phyloP scores from a whole-genome alignment of 2,329 filamentous ascomycete genomes.

The Fusarium proliferatum region DNA sequence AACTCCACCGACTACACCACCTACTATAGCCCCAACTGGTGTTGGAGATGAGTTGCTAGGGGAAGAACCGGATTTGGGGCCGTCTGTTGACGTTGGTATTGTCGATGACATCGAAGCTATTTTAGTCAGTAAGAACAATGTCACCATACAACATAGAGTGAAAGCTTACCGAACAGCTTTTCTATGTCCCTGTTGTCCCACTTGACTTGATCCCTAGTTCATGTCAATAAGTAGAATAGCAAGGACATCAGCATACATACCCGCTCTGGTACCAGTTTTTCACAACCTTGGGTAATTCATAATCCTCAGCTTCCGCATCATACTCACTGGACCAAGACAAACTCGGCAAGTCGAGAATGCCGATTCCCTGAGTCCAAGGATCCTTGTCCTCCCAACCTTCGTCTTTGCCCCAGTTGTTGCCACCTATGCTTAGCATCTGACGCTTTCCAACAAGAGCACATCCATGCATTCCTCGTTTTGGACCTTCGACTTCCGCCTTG shows the following conservation, averaged over 20 bases:
- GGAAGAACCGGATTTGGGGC: fast-evolving
- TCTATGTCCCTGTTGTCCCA: neutral
- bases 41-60: fast-evolving
- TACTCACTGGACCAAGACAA: neutral
- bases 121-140: neutral
- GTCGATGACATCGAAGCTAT: neutral
- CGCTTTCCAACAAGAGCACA: neutral
- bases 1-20: neutral
- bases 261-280: neutral
- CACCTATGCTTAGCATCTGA: neutral
- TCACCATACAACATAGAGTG: fast-evolving
- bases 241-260: neutral
- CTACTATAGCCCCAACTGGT: neutral
- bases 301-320: neutral
- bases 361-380: neutral
- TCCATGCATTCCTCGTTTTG: neutral
- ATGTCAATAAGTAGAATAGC: fast-evolving
- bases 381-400: neutral
- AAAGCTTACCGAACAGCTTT: neutral
- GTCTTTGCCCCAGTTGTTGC: neutral
- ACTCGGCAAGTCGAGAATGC: neutral
- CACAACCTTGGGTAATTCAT: neutral
- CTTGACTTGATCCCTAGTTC: neutral
- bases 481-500: neutral
- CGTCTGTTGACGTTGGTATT: neutral